A percentile compares a stretch with the other conserved stretches of the same genome.
Evolutionary conservation across 2,329 filamentous ascomycete genomes (phyloP).

Genomic region (Diplodia sapinea): DNA sequence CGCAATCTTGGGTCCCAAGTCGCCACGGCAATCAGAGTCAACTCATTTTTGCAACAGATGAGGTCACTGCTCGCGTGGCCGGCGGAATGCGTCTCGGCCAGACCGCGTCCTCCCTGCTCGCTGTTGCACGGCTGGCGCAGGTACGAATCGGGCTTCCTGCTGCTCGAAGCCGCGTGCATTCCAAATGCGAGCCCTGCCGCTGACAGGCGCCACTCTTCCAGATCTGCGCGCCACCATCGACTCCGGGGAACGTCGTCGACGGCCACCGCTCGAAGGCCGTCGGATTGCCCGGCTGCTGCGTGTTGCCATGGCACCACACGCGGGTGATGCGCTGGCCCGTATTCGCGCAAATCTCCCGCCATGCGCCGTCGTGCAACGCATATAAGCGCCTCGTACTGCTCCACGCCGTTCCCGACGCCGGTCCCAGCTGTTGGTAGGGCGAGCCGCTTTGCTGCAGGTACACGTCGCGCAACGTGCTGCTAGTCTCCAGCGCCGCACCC

Average conservation of each 20-base stretch:
- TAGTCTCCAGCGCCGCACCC: background rate
- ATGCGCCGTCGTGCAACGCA: conserved; percentile 18
- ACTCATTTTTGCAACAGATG: background rate
- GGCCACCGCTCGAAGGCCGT: background rate
- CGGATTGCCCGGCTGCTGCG: background rate
- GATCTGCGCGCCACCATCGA: conserved; percentile 7
- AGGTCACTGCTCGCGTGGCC: background rate
- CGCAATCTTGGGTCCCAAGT: background rate
- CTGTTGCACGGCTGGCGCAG: conserved; percentile 25
- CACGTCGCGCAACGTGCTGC: conserved; percentile 29
- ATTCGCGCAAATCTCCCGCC: conserved; percentile 25
- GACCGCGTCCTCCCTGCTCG: background rate
- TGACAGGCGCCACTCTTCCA: conserved; percentile 9
- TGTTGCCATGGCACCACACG: conserved; percentile 5
- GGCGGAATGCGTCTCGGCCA: background rate
- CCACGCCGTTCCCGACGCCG: background rate
- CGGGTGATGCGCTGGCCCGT: conserved; percentile 19
- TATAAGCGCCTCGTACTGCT: conserved; percentile 25
- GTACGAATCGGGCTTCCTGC: background rate
- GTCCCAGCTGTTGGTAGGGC: conserved; percentile 9
- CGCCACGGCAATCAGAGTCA: conserved; percentile 5
- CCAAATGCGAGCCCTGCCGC: conserved; percentile 3
- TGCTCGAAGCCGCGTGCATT: background rate
- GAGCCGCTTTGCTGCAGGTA: conserved; percentile 22
- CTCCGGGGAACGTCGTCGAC: background rate